Conservation (phyloP, 2,329 filamentous ascomycete genomes). For the Stemphylium vesicarium region DNA sequence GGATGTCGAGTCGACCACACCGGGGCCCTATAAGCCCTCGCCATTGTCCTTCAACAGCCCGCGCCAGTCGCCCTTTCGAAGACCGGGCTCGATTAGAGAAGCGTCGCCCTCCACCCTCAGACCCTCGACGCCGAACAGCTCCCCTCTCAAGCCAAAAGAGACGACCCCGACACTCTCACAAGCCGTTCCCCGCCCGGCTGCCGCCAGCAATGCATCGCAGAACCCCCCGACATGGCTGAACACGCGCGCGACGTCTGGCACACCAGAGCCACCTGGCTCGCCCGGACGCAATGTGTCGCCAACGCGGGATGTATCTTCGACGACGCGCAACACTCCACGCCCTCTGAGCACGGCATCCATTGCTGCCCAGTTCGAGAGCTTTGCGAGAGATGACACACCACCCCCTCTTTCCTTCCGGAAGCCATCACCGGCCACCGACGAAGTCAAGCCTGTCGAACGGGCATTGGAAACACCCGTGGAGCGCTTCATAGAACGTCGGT, state of each 20-base stretch:
- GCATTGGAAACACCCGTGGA: constrained; percentile 53
- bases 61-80: constrained; percentile 54
- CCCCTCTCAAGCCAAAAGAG: constrained; percentile 48
- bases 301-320: constrained; percentile 27
- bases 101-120: constrained; percentile 50
- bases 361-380: constrained; percentile 45
- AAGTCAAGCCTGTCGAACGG: constrained; percentile 9
- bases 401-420: constrained; percentile 21
- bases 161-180: constrained; percentile 37
- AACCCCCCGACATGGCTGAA: constrained; percentile 46
- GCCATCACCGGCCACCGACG: constrained; percentile 6
- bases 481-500: background rate
- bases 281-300: constrained; percentile 37
- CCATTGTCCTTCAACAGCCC: constrained; percentile 54
- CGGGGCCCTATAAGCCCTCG: constrained; percentile 50
- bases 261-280: constrained; percentile 39
- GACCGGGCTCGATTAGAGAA: constrained; percentile 49
- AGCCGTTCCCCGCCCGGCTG: constrained; percentile 39
- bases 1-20: constrained; percentile 39
- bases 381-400: constrained; percentile 41
- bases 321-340: constrained; percentile 29
- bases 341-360: constrained; percentile 42
- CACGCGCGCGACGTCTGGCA: constrained; percentile 37
- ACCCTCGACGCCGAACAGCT: constrained; percentile 49
- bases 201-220: constrained; percentile 43